phyloP scores from a whole-genome alignment of 2,329 filamentous ascomycete species.

The Elsinoe batatas region DNA sequence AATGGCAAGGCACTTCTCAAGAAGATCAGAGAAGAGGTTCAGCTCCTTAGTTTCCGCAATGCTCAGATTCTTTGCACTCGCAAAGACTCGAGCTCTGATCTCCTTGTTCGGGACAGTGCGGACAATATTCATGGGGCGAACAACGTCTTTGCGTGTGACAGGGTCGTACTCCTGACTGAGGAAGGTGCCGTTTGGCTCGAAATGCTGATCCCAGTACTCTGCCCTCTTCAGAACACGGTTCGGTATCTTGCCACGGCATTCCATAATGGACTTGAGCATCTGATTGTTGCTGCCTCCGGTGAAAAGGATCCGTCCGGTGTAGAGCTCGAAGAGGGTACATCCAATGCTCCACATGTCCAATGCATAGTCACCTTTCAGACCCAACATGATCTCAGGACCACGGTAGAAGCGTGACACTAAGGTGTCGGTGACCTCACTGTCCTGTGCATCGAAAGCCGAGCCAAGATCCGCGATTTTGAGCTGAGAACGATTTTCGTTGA shows the following conservation, averaged over 20 bases:
- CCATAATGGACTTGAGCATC: constrained; percentile 94
- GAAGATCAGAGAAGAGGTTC: constrained; percentile 71
- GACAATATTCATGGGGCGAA: constrained; percentile 57
- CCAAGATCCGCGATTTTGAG: constrained; percentile 95
- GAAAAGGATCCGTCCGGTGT: constrained; percentile 95
- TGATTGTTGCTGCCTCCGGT: constrained; percentile 94
- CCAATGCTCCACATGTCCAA: constrained; percentile 98
- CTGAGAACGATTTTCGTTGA: constrained; percentile 69
- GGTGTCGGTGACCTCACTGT: constrained; percentile 88
- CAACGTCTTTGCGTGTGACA: constrained; percentile 68
- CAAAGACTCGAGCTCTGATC: constrained; percentile 66
- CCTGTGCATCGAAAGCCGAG: constrained; percentile 84
- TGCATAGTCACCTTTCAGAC: constrained; percentile 88
- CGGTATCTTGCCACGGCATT: constrained; percentile 85
- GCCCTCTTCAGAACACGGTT: constrained; percentile 81
- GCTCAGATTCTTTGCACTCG: constrained; percentile 56
- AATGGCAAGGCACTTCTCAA: constrained; percentile 78
- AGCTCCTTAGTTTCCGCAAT: constrained; percentile 69
- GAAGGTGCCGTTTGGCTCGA: constrained; percentile 77
- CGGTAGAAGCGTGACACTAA: constrained; percentile 96
- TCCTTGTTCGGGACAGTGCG: constrained; percentile 59
- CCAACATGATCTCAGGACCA: constrained; percentile 91
- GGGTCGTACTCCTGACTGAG: constrained; percentile 78
- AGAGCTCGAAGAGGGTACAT: constrained; percentile 92
- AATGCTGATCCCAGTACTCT: constrained; percentile 65